Conservation (phyloP, 306 rosid species). For the Astragalus membranaceus region DNA sequence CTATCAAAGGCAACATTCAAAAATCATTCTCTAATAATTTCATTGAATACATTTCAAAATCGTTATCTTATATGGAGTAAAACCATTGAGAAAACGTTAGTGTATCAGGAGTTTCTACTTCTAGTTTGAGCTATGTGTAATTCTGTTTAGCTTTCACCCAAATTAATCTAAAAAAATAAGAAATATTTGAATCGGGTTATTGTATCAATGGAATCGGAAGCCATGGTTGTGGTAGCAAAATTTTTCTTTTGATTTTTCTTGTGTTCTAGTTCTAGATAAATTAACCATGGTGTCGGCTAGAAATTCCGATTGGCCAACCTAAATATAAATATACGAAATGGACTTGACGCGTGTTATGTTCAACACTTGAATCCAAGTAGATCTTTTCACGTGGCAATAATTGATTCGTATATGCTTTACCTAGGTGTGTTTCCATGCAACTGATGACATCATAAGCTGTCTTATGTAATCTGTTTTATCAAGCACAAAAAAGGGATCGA, state of each 20-base stretch:
- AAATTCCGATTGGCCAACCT: conserved; percentile 12
- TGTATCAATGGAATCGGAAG: too few relatives aligned
- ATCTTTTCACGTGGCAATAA: conserved; percentile 26
- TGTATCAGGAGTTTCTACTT: too few relatives aligned
- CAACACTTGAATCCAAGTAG: background rate
- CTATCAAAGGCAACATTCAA: too few relatives aligned
- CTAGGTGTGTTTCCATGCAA: conserved; percentile 36
- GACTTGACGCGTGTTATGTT: conserved; percentile 35
- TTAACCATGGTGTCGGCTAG: conserved; percentile 38
- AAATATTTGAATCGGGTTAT: background rate
- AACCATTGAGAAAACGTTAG: too few relatives aligned
- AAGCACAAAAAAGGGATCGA: too few relatives aligned
- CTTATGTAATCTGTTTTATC: background rate
- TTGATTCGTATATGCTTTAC: background rate
- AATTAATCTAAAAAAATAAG: too few relatives aligned
- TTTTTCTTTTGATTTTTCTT: background rate
- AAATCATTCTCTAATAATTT: too few relatives aligned
- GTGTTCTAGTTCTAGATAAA: background rate
- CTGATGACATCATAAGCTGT: conserved; percentile 18
- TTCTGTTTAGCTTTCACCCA: too few relatives aligned
- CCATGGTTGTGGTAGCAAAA: too few relatives aligned
- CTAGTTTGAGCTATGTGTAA: background rate
- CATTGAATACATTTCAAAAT: too few relatives aligned
- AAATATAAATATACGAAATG: background rate
- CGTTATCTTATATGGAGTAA: too few relatives aligned